These are phyloP conservation scores for Eimeria acervulina DNA, from an alignment of 169 alveolate genomes.

Conservation along the genomic window DNA sequence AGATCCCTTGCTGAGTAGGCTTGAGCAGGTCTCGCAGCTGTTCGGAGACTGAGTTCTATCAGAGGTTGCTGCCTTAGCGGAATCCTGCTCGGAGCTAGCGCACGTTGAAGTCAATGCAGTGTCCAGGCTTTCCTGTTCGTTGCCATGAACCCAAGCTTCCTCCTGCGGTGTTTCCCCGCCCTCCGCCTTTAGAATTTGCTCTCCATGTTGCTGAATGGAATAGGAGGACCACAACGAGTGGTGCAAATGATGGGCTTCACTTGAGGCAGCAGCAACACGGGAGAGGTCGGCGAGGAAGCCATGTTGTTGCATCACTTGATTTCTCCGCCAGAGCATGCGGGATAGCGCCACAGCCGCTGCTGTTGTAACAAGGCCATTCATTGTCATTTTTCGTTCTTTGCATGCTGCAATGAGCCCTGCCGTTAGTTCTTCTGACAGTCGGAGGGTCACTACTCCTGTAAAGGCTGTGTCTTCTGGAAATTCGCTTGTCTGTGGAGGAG, in stretches of 20 bases:
- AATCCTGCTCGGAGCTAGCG: conserved; percentile 30
- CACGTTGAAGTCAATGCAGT: not conserved
- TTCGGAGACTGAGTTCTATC: not conserved
- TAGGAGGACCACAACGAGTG: conserved; percentile 46
- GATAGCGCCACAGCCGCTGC: conserved; percentile 80
- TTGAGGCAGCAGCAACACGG: conserved; percentile 47
- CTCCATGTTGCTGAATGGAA: not conserved
- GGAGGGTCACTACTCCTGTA: conserved; percentile 60
- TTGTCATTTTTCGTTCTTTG: conserved; percentile 35
- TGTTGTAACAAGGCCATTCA: conserved; percentile 72
- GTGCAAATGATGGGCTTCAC: not conserved
- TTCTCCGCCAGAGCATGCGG: conserved; percentile 77
- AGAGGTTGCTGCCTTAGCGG: not conserved
- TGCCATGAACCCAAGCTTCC: not conserved
- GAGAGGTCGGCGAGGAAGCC: conserved; percentile 69
- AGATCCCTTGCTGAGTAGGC: conserved; percentile 19
- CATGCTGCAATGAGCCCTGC: conserved; percentile 53
- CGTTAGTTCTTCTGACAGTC: conserved; percentile 15
- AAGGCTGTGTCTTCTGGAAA: not conserved
- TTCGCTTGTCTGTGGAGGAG: not conserved
- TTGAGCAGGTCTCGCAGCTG: conserved; percentile 32
- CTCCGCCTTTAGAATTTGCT: not conserved
- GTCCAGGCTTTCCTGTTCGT: not conserved
- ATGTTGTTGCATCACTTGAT: conserved; percentile 60
- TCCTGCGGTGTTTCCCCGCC: conserved; percentile 18